Evolutionary conservation across 306 rosid species (phyloP), one percentile per base, ranked within the genome.

Genomic region (Hippophae gyantsensis): DNA sequence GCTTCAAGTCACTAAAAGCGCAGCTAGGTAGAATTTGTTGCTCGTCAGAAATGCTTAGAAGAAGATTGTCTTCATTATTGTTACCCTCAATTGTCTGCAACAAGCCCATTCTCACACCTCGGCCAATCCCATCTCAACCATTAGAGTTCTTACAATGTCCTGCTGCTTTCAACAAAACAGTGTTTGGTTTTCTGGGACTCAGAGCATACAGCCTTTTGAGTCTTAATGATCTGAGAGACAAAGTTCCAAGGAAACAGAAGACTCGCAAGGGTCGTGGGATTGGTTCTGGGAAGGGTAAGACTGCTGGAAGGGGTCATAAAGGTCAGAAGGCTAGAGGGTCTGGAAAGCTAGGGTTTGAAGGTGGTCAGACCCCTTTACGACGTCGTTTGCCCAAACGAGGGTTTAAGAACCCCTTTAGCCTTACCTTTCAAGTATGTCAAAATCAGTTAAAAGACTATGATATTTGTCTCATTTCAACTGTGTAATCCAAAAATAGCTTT

Each of bases 241-340:
- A 76, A n/a, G 65, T 87, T 57, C 98, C 95, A 7, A 80, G 98
- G 74, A 90, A 90, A 69, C 94, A 87, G 78, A 78, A 69, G 79
- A 90, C 89, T 0, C 80, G 98, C 76, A 90, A 83, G 76, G 98
- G 98, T 7, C 92, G 98, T 14, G 98, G 98, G 61, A 90, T 90
- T 65, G 98, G 96, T 66, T 87, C 98, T 23, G 96, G 98, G 51
- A 90, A 90, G 72, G 98, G 98, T 0, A 90, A 90, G 82, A 90
- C 98, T 11, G 96, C 96, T n/a, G 96, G 98, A n/a, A 78, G 82
- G 60, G 98, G 96, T 54, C 98, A 90, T 72, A 90, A 90, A 70
- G 98, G 98, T 45, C 98, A 90, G 80, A 79, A 79, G 69, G 98
- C 98, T 6, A 79, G 98, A 78, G 86, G 87, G 13, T 74, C 80